These are phyloP conservation scores for Tephrocybe rancida DNA, from an alignment of 768 basidiomycete species.

Conservation along the genomic window DNA sequence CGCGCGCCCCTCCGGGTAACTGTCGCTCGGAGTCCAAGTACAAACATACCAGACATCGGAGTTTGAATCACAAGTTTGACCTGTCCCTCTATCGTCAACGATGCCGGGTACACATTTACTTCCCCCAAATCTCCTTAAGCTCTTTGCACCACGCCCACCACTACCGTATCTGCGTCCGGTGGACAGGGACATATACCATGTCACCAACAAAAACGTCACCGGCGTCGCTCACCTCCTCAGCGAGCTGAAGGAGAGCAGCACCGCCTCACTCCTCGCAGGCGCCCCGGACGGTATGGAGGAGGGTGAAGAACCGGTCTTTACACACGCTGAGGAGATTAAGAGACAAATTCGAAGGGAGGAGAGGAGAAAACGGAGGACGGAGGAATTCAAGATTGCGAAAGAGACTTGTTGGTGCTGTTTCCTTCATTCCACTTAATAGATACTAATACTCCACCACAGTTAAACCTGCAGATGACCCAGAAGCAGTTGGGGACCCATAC, in stretches of 20 bases:
- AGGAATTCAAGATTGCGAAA: slow-evolving; percentile 79
- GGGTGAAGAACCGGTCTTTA: slow-evolving; percentile 80
- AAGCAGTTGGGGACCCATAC: slow-evolving; percentile 95
- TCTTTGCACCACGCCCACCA: slow-evolving; percentile 92
- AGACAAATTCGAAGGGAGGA: slow-evolving; percentile 79
- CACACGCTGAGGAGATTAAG: slow-evolving; percentile 82
- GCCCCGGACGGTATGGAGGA: slow-evolving; percentile 76
- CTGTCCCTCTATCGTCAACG: background rate
- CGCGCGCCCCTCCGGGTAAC: background rate
- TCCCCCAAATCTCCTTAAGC: slow-evolving; percentile 94
- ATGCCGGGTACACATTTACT: slow-evolving; percentile 85
- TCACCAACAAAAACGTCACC: slow-evolving; percentile 64
- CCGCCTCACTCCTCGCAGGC: slow-evolving; percentile 61
- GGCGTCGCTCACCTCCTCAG: slow-evolving; percentile 81
- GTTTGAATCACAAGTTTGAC: slow-evolving; percentile 25
- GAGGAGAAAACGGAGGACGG: slow-evolving; percentile 71
- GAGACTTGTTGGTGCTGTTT: slow-evolving; percentile 72
- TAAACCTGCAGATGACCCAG: slow-evolving; percentile 88
- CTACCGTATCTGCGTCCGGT: slow-evolving; percentile 86
- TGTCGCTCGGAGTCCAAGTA: slow-evolving; percentile 6
- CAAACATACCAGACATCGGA: slow-evolving; percentile 19
- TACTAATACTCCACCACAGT: slow-evolving; percentile 47
- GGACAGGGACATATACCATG: slow-evolving; percentile 79
- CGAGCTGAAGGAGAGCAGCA: slow-evolving; percentile 76
- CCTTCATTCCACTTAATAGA: slow-evolving; percentile 8